Evolutionary conservation across 352 stramenopile genomes (phyloP).

Genomic region (Peronospora destructor): DNA sequence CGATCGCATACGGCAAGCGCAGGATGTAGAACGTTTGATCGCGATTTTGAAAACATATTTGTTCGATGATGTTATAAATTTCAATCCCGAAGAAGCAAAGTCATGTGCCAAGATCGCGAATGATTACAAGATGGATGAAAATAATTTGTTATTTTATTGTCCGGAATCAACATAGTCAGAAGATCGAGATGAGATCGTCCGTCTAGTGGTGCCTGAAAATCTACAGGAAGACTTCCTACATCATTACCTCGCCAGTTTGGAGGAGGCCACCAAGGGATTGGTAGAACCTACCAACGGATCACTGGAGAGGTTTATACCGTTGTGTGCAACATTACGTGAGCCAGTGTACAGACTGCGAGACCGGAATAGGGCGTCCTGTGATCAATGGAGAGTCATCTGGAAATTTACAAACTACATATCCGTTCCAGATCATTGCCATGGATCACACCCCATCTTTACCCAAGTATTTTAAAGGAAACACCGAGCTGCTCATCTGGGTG

Average conservation of each 20-base stretch:
- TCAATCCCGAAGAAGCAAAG: neutral
- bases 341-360: slow-evolving; percentile 4
- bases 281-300: neutral
- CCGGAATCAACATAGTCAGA: neutral
- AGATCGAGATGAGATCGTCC: neutral
- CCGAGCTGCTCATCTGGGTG: slow-evolving; percentile 7
- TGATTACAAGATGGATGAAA: slow-evolving; percentile 1
- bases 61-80: no score
- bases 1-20: no score
- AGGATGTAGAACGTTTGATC: no score
- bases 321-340: neutral
- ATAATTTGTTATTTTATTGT: neutral
- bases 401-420: neutral
- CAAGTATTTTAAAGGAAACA: slow-evolving; percentile 5
- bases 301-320: slow-evolving; percentile 1
- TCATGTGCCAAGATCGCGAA: slow-evolving; percentile 1
- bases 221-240: neutral
- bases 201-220: neutral
- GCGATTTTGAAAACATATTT: neutral
- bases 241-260: slow-evolving; percentile 1
- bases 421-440: no score
- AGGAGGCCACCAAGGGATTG: slow-evolving; percentile 4
- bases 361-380: neutral
- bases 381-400: neutral
- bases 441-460: slow-evolving; percentile 14